Evolutionary conservation across 768 basidiomycete species (phyloP).

Genomic region (Crassisporium funariophilum): DNA sequence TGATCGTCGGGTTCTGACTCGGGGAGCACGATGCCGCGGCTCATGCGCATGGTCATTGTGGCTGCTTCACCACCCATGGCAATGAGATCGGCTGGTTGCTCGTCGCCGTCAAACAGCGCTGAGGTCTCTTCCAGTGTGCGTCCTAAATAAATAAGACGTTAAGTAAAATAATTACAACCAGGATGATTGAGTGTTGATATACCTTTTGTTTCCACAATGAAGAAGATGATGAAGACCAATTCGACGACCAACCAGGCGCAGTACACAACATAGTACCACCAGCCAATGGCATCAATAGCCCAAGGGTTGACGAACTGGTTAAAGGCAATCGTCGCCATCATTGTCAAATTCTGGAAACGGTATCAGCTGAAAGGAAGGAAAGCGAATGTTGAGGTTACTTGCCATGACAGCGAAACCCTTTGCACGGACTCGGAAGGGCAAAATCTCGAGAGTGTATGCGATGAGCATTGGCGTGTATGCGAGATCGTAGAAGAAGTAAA

Average conservation of each 20-base stretch:
- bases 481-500: conserved; percentile 59
- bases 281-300: conserved; percentile 59
- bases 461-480: conserved; percentile 77
- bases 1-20: conserved; percentile 9
- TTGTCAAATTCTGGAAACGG: conserved; percentile 52
- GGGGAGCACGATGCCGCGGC: conserved; percentile 22
- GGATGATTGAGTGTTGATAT: conserved; percentile 8
- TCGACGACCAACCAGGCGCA: conserved; percentile 68
- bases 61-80: conserved; percentile 53
- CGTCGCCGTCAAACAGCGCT: conserved; percentile 67
- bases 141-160: conserved; percentile 32
- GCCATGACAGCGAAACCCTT: conserved; percentile 81
- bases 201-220: conserved; percentile 68
- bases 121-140: conserved; percentile 76
- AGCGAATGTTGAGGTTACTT: conserved; percentile 12
- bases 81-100: conserved; percentile 43
- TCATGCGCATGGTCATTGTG: conserved; percentile 35
- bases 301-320: conserved; percentile 82
- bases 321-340: conserved; percentile 71
- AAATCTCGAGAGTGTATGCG: conserved; percentile 70
- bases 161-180: neutral
- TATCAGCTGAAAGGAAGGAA: neutral
- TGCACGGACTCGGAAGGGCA: conserved; percentile 79
- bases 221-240: conserved; percentile 55
- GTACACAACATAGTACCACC: conserved; percentile 64